Conservation (phyloP, 2,329 filamentous ascomycete genomes). For the Sporothrix pallida region DNA sequence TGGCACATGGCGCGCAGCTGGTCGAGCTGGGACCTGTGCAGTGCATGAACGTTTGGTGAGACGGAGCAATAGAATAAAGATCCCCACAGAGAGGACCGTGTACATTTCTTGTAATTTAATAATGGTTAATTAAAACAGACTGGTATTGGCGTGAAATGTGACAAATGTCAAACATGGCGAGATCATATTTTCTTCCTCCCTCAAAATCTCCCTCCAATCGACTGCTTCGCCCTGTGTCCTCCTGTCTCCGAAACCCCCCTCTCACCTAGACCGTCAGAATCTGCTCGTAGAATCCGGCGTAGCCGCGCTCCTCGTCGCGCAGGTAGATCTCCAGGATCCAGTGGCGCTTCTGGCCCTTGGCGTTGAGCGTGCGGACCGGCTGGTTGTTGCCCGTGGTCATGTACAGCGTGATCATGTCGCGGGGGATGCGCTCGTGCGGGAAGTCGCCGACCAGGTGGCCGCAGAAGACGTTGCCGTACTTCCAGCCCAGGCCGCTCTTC, state of each 20-base stretch:
- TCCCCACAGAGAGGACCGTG: too few species aligned
- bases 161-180: too few species aligned
- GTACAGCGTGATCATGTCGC: constrained; percentile 28
- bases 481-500: constrained; percentile 15
- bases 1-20: too few species aligned
- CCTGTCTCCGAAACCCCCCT: background rate
- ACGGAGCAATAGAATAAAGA: too few species aligned
- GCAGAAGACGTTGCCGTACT: constrained; percentile 28
- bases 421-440: constrained; percentile 32
- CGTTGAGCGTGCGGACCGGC: constrained; percentile 21
- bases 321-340: constrained; percentile 33
- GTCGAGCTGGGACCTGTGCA: too few species aligned
- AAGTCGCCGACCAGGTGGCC: constrained; percentile 31
- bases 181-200: too few species aligned
- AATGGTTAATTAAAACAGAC: too few species aligned
- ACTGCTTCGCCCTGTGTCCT: too few species aligned
- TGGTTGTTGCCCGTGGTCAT: constrained; percentile 19
- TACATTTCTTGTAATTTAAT: too few species aligned
- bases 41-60: too few species aligned
- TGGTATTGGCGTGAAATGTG: too few species aligned
- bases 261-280: constrained; percentile 16
- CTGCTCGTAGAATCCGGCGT: constrained; percentile 30
- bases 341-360: constrained; percentile 28
- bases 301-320: constrained; percentile 21
- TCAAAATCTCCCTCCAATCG: too few species aligned